These are phyloP conservation scores for Hibiscus syriacus DNA, from an alignment of 345 rosid species.

Conservation along the genomic window DNA sequence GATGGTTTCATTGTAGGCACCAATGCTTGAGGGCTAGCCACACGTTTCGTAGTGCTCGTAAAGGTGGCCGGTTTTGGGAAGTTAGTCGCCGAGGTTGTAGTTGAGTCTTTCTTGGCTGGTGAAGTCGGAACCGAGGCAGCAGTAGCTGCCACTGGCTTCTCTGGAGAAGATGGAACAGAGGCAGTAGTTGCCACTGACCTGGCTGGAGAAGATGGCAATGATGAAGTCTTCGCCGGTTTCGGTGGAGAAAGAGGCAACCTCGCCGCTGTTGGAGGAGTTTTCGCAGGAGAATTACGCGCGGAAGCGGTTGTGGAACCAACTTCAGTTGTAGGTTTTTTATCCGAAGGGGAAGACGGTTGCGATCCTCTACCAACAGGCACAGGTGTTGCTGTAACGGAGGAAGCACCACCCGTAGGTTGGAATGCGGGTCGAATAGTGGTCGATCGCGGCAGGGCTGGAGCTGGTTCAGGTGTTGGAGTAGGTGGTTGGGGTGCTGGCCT, in stretches of 20 bases:
- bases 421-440: conserved; percentile 22
- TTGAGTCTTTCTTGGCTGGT: conserved; percentile 2
- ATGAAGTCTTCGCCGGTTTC: conserved; percentile 6
- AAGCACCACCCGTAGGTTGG: conserved; percentile 20
- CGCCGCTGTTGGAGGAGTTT: not conserved
- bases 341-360: conserved; percentile 21
- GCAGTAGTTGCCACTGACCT: not conserved
- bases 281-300: not conserved
- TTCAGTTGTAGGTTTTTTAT: conserved; percentile 9
- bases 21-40: conserved; percentile 15
- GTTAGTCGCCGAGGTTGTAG: conserved; percentile 12
- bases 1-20: conserved; percentile 17
- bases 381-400: conserved; percentile 31
- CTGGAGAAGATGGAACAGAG: not conserved
- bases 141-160: not conserved
- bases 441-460: conserved; percentile 32
- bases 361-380: conserved; percentile 8
- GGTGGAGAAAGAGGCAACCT: conserved; percentile 1
- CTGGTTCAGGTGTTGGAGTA: conserved; percentile 23
- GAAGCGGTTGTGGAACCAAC: not conserved
- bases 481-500: conserved; percentile 28
- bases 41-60: not conserved
- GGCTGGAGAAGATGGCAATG: conserved; percentile 7
- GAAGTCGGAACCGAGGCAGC: conserved; percentile 12
- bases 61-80: conserved; percentile 14